phyloP scores from a whole-genome alignment of 306 rosid genomes.

The Rosa rugosa region DNA sequence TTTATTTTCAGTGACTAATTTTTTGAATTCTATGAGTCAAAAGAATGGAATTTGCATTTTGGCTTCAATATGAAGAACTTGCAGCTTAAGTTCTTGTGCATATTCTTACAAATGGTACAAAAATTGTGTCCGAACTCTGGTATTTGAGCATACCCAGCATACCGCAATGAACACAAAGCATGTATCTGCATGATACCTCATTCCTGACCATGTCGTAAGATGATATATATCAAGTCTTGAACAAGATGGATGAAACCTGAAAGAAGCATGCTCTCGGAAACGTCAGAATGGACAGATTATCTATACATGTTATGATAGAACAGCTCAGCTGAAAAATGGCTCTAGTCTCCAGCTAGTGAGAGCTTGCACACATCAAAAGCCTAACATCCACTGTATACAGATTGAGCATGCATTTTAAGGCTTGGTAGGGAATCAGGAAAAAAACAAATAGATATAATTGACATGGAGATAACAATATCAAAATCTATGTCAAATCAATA shows the following conservation, averaged over 20 bases:
- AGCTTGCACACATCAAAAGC: neutral
- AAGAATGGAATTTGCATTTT: neutral
- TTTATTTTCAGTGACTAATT: too few relatives aligned
- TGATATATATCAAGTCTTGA: slow-evolving; percentile 42
- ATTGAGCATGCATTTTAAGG: neutral
- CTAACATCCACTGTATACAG: neutral
- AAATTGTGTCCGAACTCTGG: neutral
- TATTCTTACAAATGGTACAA: neutral
- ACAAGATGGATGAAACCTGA: slow-evolving; percentile 74
- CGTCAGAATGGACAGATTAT: slow-evolving; percentile 6
- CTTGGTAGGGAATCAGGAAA: neutral
- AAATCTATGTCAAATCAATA: neutral
- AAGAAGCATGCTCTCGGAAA: slow-evolving; percentile 17
- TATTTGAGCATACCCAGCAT: neutral
- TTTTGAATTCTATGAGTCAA: too few relatives aligned
- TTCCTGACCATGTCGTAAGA: neutral
- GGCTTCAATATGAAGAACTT: neutral
- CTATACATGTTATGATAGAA: neutral
- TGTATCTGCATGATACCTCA: neutral
- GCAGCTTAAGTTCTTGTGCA: neutral
- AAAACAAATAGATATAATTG: neutral
- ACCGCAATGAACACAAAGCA: neutral
- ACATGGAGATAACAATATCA: neutral
- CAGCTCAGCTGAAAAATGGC: neutral
- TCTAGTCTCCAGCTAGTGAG: neutral